These are phyloP conservation scores for Myxozyma udenii DNA, from an alignment of 805 yeast species.

Conservation along the genomic window DNA sequence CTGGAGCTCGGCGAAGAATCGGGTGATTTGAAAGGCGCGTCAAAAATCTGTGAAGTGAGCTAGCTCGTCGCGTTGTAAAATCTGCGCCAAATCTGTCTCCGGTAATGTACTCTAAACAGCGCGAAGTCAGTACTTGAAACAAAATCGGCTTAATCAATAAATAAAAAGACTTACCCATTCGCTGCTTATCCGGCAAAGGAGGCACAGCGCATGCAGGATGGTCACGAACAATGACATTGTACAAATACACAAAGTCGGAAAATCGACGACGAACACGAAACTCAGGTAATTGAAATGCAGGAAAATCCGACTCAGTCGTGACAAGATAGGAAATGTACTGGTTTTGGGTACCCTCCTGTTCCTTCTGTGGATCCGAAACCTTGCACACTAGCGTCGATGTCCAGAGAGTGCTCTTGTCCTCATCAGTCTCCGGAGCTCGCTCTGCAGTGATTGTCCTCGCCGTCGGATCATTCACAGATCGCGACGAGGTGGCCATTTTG, in stretches of 20 bases:
- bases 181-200: conserved; percentile 88
- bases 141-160: too few species aligned
- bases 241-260: conserved; percentile 78
- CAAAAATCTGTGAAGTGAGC: conserved; percentile 73
- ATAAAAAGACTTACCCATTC: conserved; percentile 43
- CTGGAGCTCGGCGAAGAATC: conserved; percentile 61
- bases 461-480: conserved; percentile 23
- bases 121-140: not conserved
- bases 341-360: conserved; percentile 64
- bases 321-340: conserved; percentile 73
- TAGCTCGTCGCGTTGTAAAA: conserved; percentile 78
- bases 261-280: conserved; percentile 71
- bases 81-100: conserved; percentile 88
- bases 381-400: conserved; percentile 22
- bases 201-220: conserved; percentile 85
- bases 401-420: conserved; percentile 25
- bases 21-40: conserved; percentile 74
- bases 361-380: conserved; percentile 57
- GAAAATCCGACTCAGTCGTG: conserved; percentile 60
- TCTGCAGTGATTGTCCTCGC: conserved; percentile 26
- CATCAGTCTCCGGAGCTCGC: conserved; percentile 30
- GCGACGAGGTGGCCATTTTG: not conserved
- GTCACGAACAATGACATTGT: conserved; percentile 70
- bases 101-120: conserved; percentile 65
- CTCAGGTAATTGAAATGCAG: conserved; percentile 48